Evolutionary conservation across 345 rosid species (phyloP).

Genomic region (Gossypium australe): DNA sequence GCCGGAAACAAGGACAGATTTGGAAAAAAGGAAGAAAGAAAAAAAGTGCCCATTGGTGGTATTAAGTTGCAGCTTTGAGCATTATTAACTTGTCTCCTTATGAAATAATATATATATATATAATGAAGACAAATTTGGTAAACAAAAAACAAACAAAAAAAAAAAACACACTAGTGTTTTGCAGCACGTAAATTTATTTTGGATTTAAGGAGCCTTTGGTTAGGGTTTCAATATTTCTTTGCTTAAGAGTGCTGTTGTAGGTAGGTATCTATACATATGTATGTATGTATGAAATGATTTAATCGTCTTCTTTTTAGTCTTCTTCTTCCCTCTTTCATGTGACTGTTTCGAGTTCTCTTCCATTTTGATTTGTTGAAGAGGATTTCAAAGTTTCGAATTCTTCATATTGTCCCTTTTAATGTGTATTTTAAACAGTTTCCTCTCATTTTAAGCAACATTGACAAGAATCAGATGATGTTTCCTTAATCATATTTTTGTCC

Average conservation of each 20-base stretch:
- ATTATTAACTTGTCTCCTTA: neutral
- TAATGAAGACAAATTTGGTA: neutral
- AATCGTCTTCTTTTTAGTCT: neutral
- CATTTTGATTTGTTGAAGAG: neutral
- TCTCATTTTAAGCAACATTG: slow-evolving; percentile 23
- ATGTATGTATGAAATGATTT: neutral
- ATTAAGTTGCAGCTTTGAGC: neutral
- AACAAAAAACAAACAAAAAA: neutral
- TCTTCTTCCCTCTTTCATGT: neutral
- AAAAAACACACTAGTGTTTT: neutral
- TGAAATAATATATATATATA: neutral
- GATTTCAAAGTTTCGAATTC: neutral
- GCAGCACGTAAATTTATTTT: neutral
- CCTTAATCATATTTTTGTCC: slow-evolving; percentile 15
- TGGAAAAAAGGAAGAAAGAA: neutral
- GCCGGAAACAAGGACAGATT: neutral
- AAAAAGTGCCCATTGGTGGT: neutral
- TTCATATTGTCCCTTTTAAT: too few relatives aligned
- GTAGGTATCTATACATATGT: neutral
- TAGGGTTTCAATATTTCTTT: neutral
- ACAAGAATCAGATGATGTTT: neutral
- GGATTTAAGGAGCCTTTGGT: neutral
- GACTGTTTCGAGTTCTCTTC: neutral
- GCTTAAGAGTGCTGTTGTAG: neutral
- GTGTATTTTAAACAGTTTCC: neutral